Percentiles rank a stretch among this genome's conserved stretches.
Evolutionary conservation across 768 basidiomycete genomes (phyloP).

Genomic region (Goffeauzyma gilvescens): DNA sequence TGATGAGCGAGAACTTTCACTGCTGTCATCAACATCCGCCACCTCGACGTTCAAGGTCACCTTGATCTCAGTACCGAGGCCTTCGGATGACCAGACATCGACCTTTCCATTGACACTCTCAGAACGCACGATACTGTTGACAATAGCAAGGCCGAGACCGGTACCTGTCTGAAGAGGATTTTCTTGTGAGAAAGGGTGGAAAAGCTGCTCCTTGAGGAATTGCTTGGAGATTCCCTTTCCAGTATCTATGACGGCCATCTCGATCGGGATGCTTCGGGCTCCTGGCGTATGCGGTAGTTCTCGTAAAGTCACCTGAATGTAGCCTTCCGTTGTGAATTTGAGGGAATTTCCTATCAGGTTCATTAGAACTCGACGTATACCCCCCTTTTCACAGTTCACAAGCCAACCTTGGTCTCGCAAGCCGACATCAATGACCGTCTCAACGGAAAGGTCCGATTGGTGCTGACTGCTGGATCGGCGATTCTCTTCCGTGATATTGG

Average conservation of each 20-base stretch:
- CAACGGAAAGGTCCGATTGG: conserved; percentile 46
- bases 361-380: conserved; percentile 78
- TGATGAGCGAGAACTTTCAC: conserved; percentile 28
- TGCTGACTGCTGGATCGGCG: conserved; percentile 25
- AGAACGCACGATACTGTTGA: conserved; percentile 74
- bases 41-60: conserved; percentile 60
- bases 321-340: conserved; percentile 83
- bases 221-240: conserved; percentile 91
- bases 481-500: neutral
- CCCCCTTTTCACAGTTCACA: conserved; percentile 75
- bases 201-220: conserved; percentile 84
- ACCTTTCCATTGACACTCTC: conserved; percentile 75
- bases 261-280: conserved; percentile 46
- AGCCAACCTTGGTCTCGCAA: conserved; percentile 63
- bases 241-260: conserved; percentile 68
- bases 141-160: conserved; percentile 82
- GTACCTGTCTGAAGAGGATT: conserved; percentile 84
- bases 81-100: conserved; percentile 83
- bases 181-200: conserved; percentile 94
- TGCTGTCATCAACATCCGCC: conserved; percentile 15
- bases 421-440: conserved; percentile 74
- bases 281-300: conserved; percentile 45
- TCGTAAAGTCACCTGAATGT: conserved; percentile 63
- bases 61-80: conserved; percentile 75
- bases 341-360: conserved; percentile 85